Evolutionary conservation across 768 basidiomycete species (phyloP).

Genomic region (Leccinellum luteum): DNA sequence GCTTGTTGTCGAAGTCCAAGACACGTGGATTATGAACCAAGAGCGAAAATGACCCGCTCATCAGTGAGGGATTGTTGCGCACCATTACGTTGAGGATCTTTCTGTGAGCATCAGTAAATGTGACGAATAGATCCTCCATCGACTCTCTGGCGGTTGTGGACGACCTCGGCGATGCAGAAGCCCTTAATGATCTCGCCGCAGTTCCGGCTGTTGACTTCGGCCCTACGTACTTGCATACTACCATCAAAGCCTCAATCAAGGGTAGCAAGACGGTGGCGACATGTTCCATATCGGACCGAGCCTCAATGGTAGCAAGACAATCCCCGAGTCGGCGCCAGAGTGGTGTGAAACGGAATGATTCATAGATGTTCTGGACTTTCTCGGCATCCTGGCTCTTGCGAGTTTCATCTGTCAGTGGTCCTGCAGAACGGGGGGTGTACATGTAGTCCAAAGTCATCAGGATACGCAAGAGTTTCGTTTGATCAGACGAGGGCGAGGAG

Average conservation of each 20-base stretch:
- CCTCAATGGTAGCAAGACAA: slow-evolving; percentile 81
- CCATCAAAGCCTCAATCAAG: slow-evolving; percentile 95
- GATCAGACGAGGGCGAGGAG: slow-evolving; percentile 89
- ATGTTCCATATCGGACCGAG: slow-evolving; percentile 76
- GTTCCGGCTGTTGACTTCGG: slow-evolving; percentile 50
- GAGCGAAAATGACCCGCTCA: slow-evolving; percentile 97
- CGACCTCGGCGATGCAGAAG: slow-evolving; percentile 66
- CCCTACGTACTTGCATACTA: slow-evolving; percentile 94
- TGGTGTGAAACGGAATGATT: slow-evolving; percentile 84
- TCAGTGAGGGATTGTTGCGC: slow-evolving; percentile 94
- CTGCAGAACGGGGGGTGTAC: slow-evolving; percentile 63
- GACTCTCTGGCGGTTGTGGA: slow-evolving; percentile 68
- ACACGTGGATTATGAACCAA: slow-evolving; percentile 95
- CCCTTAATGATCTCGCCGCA: slow-evolving; percentile 52
- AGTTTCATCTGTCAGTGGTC: slow-evolving; percentile 36
- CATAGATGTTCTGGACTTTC: slow-evolving; percentile 86
- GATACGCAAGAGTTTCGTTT: slow-evolving; percentile 94
- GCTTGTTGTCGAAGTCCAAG: slow-evolving; percentile 99
- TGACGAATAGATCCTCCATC: slow-evolving; percentile 89
- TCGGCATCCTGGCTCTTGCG: slow-evolving; percentile 58
- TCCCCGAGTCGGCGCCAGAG: slow-evolving; percentile 91
- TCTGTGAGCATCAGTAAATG: slow-evolving; percentile 90
- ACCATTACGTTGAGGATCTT: slow-evolving; percentile 97
- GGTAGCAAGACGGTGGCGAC: slow-evolving; percentile 91
- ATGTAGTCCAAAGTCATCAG: slow-evolving; percentile 98